Evolutionary conservation across 352 stramenopile genomes (phyloP).

Genomic region (Globisporangium ultimum): DNA sequence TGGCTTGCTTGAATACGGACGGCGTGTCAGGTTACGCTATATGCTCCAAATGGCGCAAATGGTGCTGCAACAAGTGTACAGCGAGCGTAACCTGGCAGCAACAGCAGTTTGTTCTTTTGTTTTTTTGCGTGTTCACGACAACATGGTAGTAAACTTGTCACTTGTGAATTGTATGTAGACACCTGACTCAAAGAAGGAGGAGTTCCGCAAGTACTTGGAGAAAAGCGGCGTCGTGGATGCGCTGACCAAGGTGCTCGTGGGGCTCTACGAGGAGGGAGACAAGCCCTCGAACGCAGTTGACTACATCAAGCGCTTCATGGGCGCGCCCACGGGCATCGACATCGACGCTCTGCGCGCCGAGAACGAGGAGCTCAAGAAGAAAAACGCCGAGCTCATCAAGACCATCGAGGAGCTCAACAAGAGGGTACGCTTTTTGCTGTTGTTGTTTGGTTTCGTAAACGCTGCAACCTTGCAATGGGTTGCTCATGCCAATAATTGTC

Average conservation of each 20-base stretch:
- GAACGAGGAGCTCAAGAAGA: conserved; percentile 92
- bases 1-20: background rate
- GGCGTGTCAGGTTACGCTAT: too few species aligned
- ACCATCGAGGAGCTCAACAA: conserved; percentile 91
- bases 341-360: conserved; percentile 85
- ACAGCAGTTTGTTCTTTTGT: too few species aligned
- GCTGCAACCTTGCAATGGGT: too few species aligned
- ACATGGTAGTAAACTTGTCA: too few species aligned
- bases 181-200: conserved; percentile 97
- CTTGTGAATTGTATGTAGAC: conserved; percentile 47
- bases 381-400: conserved; percentile 88
- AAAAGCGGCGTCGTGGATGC: conserved; percentile 97
- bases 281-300: conserved; percentile 95
- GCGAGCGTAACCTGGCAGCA: too few species aligned
- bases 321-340: conserved; percentile 88
- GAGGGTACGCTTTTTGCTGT: conserved; percentile 34
- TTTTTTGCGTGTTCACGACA: too few species aligned
- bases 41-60: too few species aligned
- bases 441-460: background rate
- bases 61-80: too few species aligned
- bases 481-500: too few species aligned
- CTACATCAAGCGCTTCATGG: conserved; percentile 97
- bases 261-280: conserved; percentile 95
- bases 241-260: conserved; percentile 96
- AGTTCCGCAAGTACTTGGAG: conserved; percentile 98